Percentiles rank a stretch among this genome's conserved stretches.
These are phyloP conservation scores for Aspergillus fructus DNA, from an alignment of 2,329 filamentous ascomycete genomes.

Conservation along the genomic window DNA sequence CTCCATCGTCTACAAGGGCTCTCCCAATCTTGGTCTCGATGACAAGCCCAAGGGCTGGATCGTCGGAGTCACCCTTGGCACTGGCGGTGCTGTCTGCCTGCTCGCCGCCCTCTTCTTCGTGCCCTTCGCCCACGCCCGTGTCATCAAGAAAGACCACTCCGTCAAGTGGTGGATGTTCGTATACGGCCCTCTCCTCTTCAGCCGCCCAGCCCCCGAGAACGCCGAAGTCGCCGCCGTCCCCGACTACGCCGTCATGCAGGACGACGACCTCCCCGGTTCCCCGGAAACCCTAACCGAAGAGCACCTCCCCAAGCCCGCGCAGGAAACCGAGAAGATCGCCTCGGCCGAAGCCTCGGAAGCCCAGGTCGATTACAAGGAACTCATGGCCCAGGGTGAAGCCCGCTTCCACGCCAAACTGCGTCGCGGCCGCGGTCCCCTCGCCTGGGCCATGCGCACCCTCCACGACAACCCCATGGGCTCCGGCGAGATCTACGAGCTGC, in stretches of 20 bases:
- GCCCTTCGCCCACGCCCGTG: conserved; percentile 64
- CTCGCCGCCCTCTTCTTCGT: conserved; percentile 71
- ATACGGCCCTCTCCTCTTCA: conserved; percentile 64
- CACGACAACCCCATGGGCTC: conserved; percentile 71
- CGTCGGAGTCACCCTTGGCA: conserved; percentile 64
- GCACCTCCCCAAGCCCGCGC: conserved; percentile 22
- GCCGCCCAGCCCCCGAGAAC: conserved; percentile 55
- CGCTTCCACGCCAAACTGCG: conserved; percentile 64
- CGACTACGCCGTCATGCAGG: conserved; percentile 75
- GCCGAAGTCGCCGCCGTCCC: conserved; percentile 61
- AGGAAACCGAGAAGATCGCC: conserved; percentile 6
- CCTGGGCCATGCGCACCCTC: conserved; percentile 78
- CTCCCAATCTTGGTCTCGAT: conserved; percentile 63
- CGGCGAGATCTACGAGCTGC: conserved; percentile 70
- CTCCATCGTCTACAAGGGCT: conserved; percentile 79
- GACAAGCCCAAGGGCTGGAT: conserved; percentile 65
- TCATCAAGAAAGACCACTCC: conserved; percentile 67
- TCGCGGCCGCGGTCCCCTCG: conserved; percentile 65
- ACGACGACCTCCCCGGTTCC: conserved; percentile 30
- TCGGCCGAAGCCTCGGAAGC: conserved; percentile 41
- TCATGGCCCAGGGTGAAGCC: conserved; percentile 57
- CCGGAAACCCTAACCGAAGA: conserved; percentile 40
- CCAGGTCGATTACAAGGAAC: conserved; percentile 61
- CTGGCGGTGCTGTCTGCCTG: conserved; percentile 59
- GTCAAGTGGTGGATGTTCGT: conserved; percentile 64